Percentiles rank a stretch among this genome's conserved stretches.
phyloP scores from a whole-genome alignment of 768 basidiomycete species.

The Chalciporus pseudorubinellus region DNA sequence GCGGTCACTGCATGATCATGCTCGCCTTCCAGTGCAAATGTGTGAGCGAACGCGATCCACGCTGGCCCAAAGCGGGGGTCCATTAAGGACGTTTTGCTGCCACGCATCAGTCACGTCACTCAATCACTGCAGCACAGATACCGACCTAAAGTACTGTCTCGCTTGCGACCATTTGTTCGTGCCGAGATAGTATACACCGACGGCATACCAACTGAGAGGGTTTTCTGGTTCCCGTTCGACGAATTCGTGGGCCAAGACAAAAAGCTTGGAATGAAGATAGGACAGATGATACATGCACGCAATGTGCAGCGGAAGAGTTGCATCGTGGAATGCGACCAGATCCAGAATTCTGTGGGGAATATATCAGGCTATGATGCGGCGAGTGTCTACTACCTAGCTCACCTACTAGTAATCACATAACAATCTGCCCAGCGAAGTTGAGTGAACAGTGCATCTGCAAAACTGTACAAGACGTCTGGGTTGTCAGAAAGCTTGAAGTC shows the following conservation, averaged over 20 bases:
- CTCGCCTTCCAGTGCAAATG: slow-evolving; percentile 95
- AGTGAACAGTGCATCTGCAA: slow-evolving; percentile 86
- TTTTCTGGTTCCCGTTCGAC: slow-evolving; percentile 93
- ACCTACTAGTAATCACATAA: slow-evolving; percentile 83
- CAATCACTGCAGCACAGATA: not conserved
- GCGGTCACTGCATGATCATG: slow-evolving; percentile 98
- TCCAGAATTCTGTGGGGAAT: slow-evolving; percentile 66
- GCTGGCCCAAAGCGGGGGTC: slow-evolving; percentile 95
- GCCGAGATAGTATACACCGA: slow-evolving; percentile 94
- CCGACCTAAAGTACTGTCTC: slow-evolving; percentile 90
- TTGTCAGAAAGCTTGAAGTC: slow-evolving; percentile 87
- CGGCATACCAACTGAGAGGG: slow-evolving; percentile 96
- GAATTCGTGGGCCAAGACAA: slow-evolving; percentile 94
- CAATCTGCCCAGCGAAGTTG: slow-evolving; percentile 95
- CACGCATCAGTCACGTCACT: slow-evolving; percentile 4
- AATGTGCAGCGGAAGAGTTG: slow-evolving; percentile 91
- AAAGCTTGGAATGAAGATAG: slow-evolving; percentile 88
- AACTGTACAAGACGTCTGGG: slow-evolving; percentile 86
- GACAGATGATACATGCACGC: slow-evolving; percentile 97
- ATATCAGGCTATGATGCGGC: not conserved
- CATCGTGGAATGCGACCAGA: slow-evolving; percentile 79
- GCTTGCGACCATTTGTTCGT: slow-evolving; percentile 88
- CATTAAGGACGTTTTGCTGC: slow-evolving; percentile 93
- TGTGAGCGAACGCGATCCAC: slow-evolving; percentile 98
- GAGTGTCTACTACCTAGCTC: slow-evolving; percentile 2